Base-by-base conservation (phyloP, 1,139 yeast species). In the Candida freyschussii region DNA sequence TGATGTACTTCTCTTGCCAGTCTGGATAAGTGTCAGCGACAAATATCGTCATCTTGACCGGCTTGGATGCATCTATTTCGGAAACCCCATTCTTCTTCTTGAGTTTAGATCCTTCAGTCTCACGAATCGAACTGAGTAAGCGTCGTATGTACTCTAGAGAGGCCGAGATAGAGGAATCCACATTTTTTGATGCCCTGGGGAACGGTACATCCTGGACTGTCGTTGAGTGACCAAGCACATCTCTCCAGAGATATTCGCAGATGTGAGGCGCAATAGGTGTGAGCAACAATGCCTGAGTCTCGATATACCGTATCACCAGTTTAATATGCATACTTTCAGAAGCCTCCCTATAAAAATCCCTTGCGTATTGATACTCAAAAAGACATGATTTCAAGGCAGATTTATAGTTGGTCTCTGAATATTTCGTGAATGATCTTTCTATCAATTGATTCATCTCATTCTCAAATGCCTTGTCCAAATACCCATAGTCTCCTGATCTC, bases 241-340 rank as follows among this genome's bases (percentile, higher is more conserved):
- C 97, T 55, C 81, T 74, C 74, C 86, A 87, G 41, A 91, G 66
- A 63, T 76, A 85, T 51, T 91, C 98, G 45, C 94, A 78, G 62
- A 91, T 87, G 62, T 91, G 99, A 30, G 98, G 97, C 32, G 97
- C 94, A 53, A 91, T 69, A 41, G 99, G 98, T 8, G 95, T 79
- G 50, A 91, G 65, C 57, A 91, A 63, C 50, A 91, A 72, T 11
- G 80, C 82, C 65, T 91, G 98, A 29, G 74, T 64, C 62, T 86
- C 94, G 50, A 93, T 84, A 58, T 86, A 91, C 53, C 78, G 78
- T 50, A 77, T 57, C 29, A 86, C 80, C 47, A 93, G 70, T 48
- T 84, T 95, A 52, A 69, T 75, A 65, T 86, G 96, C 95, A 91
- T 84, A 21, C 69, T 67, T 13, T 64, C 63, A 29, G 73, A 59